Evolutionary conservation across 1,139 yeast genomes (phyloP).

Genomic region (Magnusiomyces tetraspermus): DNA sequence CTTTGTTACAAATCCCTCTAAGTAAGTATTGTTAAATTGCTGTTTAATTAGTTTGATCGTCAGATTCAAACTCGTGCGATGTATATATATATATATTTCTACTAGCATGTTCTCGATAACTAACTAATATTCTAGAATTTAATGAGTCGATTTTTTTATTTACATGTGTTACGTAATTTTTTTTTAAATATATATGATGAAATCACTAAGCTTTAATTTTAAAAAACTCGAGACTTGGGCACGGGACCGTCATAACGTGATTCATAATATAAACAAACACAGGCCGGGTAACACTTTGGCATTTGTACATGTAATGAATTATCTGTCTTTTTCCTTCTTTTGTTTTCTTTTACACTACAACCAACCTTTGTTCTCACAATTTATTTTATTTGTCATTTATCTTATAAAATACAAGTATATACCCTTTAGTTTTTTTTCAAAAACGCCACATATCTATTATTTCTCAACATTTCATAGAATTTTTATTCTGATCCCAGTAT

Average conservation of each 20-base stretch:
- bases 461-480: neutral
- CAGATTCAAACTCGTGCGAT: neutral
- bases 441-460: too few relatives aligned
- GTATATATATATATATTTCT: too few relatives aligned
- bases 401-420: neutral
- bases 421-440: too few relatives aligned
- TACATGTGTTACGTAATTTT: too few relatives aligned
- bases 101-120: too few relatives aligned
- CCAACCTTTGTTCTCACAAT: neutral
- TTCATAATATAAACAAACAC: neutral
- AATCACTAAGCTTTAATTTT: too few relatives aligned
- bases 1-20: slow-evolving; percentile 32
- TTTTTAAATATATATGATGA: too few relatives aligned
- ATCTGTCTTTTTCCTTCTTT: neutral
- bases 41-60: neutral
- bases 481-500: neutral
- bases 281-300: neutral
- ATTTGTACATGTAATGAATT: neutral
- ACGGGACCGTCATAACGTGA: too few relatives aligned
- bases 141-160: too few relatives aligned
- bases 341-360: neutral
- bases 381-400: neutral
- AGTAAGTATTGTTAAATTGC: slow-evolving; percentile 16
- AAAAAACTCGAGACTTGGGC: too few relatives aligned
- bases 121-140: too few relatives aligned